These are phyloP conservation scores for Aethionema arabicum DNA, from an alignment of 345 rosid genomes.

Conservation along the genomic window DNA sequence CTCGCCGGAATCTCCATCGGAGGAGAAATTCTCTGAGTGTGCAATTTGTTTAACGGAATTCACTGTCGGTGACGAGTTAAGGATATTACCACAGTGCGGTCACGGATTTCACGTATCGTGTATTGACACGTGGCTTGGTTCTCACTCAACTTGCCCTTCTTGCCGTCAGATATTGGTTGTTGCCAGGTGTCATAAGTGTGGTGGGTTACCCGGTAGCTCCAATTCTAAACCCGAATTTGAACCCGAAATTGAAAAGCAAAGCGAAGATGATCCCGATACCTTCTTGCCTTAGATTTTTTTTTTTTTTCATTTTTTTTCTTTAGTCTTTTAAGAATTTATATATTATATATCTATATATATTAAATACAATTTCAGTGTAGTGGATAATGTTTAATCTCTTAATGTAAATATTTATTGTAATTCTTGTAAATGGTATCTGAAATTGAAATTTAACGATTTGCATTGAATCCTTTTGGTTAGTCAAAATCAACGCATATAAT, in stretches of 20 bases:
- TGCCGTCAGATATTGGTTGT: constrained; percentile 77
- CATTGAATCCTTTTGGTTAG: neutral
- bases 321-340: neutral
- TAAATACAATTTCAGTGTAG: constrained; percentile 21
- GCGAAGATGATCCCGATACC: constrained; percentile 53
- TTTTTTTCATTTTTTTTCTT: neutral
- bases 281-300: constrained; percentile 47
- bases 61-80: constrained; percentile 67
- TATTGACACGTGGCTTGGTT: constrained; percentile 90
- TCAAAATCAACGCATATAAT: neutral
- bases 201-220: constrained; percentile 54
- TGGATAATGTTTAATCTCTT: constrained; percentile 21
- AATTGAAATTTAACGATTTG: constrained; percentile 21
- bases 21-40: constrained; percentile 61
- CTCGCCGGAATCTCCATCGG: constrained; percentile 48
- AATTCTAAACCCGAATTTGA: constrained; percentile 33
- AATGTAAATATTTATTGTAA: constrained; percentile 28
- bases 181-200: constrained; percentile 67
- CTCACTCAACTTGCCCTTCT: constrained; percentile 94
- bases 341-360: constrained; percentile 8
- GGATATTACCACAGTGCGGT: constrained; percentile 83
- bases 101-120: constrained; percentile 89
- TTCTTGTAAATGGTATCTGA: constrained; percentile 25
- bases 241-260: constrained; percentile 40
- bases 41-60: constrained; percentile 81